Evolutionary conservation across 2,329 filamentous ascomycete species (phyloP).

Genomic region (Colletotrichum sp.): DNA sequence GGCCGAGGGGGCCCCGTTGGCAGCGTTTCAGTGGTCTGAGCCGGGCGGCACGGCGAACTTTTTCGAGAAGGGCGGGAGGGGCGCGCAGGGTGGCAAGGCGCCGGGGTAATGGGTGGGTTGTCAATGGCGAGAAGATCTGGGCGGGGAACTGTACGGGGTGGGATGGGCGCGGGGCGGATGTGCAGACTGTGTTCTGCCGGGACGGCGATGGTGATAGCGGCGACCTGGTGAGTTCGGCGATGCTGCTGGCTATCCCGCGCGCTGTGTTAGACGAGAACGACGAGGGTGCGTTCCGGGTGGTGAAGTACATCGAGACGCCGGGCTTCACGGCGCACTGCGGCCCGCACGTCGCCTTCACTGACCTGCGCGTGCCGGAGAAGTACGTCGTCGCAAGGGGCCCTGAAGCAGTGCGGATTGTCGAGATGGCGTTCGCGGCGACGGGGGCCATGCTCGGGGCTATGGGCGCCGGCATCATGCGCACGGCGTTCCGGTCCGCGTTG

Average conservation of each 20-base stretch:
- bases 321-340: conserved; percentile 55
- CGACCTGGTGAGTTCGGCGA: conserved; percentile 37
- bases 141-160: conserved; percentile 59
- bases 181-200: conserved; percentile 58
- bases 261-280: conserved; percentile 51
- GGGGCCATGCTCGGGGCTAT: conserved; percentile 60
- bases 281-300: conserved; percentile 46
- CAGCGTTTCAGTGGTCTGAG: conserved; percentile 57
- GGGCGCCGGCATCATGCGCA: conserved; percentile 57
- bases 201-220: conserved; percentile 28
- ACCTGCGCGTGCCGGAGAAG: conserved; percentile 50
- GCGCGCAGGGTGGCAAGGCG: conserved; percentile 49
- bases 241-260: conserved; percentile 55
- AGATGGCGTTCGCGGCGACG: conserved; percentile 44
- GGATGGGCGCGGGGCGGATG: conserved; percentile 56
- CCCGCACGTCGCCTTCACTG: conserved; percentile 52
- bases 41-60: conserved; percentile 58
- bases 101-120: conserved; percentile 50
- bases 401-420: conserved; percentile 45
- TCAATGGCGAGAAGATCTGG: conserved; percentile 63
- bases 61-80: conserved; percentile 51
- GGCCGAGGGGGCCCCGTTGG: conserved; percentile 49
- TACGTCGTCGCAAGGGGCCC: conserved; percentile 50
- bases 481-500: conserved; percentile 56
- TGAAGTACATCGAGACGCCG: conserved; percentile 47